phyloP scores from a whole-genome alignment of 176 grass and related monocot species.

The Eragrostis nindensis region DNA sequence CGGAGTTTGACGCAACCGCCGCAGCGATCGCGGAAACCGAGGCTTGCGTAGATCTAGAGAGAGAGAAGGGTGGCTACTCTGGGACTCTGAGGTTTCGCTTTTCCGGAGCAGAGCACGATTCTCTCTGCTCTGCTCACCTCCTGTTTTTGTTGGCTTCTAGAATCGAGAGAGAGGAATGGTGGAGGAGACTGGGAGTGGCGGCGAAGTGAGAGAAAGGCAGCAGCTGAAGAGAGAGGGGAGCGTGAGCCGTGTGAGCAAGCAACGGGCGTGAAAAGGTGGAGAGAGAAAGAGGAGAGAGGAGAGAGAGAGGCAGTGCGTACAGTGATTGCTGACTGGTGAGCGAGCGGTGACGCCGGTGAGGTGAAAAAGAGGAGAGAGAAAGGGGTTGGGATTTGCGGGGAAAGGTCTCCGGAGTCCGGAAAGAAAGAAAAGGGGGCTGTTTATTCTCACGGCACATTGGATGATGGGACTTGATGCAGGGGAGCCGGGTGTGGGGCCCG shows the following conservation, averaged over 20 bases:
- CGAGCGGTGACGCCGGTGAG: too few species aligned
- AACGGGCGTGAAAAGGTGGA: slow-evolving; percentile 31
- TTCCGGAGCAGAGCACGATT: slow-evolving; percentile 20
- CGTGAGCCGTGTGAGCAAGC: not conserved
- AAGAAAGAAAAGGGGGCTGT: not conserved
- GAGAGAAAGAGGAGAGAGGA: not conserved
- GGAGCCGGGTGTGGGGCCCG: slow-evolving; percentile 12
- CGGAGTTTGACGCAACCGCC: slow-evolving; percentile 8
- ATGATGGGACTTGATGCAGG: not conserved
- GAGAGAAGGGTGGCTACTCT: not conserved
- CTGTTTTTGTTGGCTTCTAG: slow-evolving; percentile 62
- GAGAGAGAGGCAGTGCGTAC: not conserved
- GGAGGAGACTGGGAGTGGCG: not conserved
- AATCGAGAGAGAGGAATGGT: slow-evolving; percentile 22
- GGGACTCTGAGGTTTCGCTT: slow-evolving; percentile 26
- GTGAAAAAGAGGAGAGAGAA: not conserved
- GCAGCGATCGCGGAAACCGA: slow-evolving; percentile 42
- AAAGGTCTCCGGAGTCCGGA: not conserved
- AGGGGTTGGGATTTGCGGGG: slow-evolving; percentile 26
- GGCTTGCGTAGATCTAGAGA: slow-evolving; percentile 57
- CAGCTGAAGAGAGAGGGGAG: not conserved
- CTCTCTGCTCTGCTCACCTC: not conserved
- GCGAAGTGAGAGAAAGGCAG: slow-evolving; percentile 27
- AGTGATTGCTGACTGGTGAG: slow-evolving; percentile 2
- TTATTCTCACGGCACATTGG: slow-evolving; percentile 40